Evolutionary conservation across 1,139 yeast species (phyloP).

Genomic region (Blastobotrys niveus): DNA sequence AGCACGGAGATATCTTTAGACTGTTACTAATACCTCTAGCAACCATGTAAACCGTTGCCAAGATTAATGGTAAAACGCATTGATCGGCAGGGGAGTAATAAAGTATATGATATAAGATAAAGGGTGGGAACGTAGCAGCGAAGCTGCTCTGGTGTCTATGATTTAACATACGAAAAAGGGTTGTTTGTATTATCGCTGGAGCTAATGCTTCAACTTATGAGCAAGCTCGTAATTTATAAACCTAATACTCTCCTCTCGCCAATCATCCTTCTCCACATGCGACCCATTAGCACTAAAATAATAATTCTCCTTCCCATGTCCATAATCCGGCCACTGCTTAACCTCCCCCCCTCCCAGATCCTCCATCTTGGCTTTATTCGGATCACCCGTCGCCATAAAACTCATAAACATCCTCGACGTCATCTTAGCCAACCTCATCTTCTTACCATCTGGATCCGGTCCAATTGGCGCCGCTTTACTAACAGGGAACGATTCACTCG

Average conservation of each 20-base stretch:
- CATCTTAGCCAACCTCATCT: constrained; percentile 5
- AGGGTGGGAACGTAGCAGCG: no score
- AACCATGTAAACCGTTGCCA: no score
- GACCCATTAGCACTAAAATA: background rate
- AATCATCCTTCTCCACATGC: constrained; percentile 5
- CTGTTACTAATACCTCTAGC: no score
- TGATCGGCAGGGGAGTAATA: no score
- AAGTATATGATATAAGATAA: no score
- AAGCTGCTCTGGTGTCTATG: no score
- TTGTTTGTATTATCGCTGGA: background rate
- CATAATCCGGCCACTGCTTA: constrained; percentile 9
- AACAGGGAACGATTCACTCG: background rate
- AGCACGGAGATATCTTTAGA: no score
- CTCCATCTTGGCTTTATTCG: constrained; percentile 12
- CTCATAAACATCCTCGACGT: constrained; percentile 13
- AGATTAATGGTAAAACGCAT: no score
- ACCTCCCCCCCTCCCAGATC: background rate
- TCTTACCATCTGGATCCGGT: constrained; percentile 11
- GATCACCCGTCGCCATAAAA: constrained; percentile 16
- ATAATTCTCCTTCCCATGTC: background rate
- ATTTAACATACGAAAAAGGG: no score
- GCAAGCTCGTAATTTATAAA: constrained; percentile 8
- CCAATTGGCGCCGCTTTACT: constrained; percentile 8
- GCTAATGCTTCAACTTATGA: background rate
- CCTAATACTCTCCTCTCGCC: background rate